Evolutionary conservation across 345 rosid species (phyloP).

Genomic region (Citrus medica): DNA sequence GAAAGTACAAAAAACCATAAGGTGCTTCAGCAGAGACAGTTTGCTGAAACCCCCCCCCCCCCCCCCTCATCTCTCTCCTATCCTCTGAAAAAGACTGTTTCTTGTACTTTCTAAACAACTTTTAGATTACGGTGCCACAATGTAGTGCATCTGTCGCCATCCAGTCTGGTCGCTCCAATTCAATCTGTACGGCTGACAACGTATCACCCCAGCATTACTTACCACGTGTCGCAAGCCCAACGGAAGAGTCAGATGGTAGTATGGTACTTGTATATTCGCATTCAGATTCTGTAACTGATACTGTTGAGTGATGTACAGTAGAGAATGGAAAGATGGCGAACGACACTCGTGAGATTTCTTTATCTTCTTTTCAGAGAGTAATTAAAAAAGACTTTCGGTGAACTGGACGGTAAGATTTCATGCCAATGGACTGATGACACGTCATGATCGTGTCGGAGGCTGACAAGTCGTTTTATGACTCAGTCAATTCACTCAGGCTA

Average conservation of each 20-base stretch:
- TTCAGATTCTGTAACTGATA: not conserved
- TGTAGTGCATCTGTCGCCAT: not conserved
- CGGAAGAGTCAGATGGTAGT: not conserved
- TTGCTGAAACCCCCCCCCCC: not conserved
- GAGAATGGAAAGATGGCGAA: not conserved
- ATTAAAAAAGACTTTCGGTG: not conserved
- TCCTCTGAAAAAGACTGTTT: constrained; percentile 12
- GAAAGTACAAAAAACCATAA: constrained; percentile 14
- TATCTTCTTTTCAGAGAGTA: constrained; percentile 1
- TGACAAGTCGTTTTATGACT: not conserved
- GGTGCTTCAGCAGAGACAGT: constrained; percentile 7
- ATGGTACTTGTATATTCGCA: not conserved
- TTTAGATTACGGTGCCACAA: not conserved
- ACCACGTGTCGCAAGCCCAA: not conserved
- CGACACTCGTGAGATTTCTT: not conserved
- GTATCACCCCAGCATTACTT: too few species aligned
- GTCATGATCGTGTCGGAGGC: not conserved
- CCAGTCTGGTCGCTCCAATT: not conserved
- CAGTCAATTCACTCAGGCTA: not conserved
- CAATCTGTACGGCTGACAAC: not conserved
- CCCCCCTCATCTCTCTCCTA: not conserved
- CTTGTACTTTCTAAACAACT: constrained; percentile 13
- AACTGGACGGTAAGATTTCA: not conserved
- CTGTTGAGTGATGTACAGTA: not conserved
- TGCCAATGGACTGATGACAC: not conserved